Conservation (phyloP, 1,139 yeast species). For the Lodderomyces orthopsilosis region DNA sequence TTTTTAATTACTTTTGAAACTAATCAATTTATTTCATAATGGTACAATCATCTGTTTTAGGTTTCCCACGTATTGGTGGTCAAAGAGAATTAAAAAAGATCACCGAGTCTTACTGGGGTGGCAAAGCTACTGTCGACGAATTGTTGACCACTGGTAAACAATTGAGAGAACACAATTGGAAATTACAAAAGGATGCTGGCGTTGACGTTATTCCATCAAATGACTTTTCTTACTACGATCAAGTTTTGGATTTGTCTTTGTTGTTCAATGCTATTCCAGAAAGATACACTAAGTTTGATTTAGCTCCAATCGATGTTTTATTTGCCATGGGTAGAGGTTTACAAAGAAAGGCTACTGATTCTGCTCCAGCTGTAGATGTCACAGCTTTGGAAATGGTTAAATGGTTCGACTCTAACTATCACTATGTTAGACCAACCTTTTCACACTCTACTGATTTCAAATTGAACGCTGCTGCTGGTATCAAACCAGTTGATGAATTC, state of each 20-base stretch:
- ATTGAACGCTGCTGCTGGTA: slow-evolving; percentile 68
- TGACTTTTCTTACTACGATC: slow-evolving; percentile 98
- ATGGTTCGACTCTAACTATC: slow-evolving; percentile 99
- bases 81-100: slow-evolving; percentile 98
- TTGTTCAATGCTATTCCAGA: slow-evolving; percentile 95
- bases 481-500: slow-evolving; percentile 96
- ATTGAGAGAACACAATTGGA: slow-evolving; percentile 96
- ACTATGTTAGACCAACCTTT: slow-evolving; percentile 98
- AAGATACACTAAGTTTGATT: slow-evolving; percentile 89
- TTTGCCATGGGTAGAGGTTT: slow-evolving; percentile 99
- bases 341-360: slow-evolving; percentile 92
- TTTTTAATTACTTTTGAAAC: slow-evolving; percentile 6
- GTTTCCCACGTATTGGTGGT: slow-evolving; percentile 99
- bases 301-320: slow-evolving; percentile 86
- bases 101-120: slow-evolving; percentile 98
- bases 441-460: slow-evolving; percentile 94
- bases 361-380: slow-evolving; percentile 89
- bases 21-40: too few relatives aligned
- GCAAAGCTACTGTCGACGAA: slow-evolving; percentile 85
- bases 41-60: slow-evolving; percentile 96
- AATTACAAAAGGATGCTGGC: slow-evolving; percentile 95
- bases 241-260: slow-evolving; percentile 87
- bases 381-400: slow-evolving; percentile 99
- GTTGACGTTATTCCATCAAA: slow-evolving; percentile 96
- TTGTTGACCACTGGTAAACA: slow-evolving; percentile 91